Evolutionary conservation across 768 basidiomycete genomes (phyloP).

Genomic region (Pilatotrama ljubarskyi): DNA sequence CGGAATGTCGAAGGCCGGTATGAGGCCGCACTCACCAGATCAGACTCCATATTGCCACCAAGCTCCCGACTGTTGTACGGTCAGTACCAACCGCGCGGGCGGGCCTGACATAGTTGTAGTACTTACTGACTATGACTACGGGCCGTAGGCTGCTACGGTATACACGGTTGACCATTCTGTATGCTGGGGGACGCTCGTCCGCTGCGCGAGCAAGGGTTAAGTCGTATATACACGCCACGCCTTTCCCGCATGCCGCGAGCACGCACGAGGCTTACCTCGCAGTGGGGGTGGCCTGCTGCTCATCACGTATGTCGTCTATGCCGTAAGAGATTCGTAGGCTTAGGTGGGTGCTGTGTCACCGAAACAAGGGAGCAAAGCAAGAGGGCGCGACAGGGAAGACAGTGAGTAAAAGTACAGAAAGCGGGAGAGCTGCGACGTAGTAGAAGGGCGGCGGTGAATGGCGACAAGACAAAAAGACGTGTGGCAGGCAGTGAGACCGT

Average conservation of each 20-base stretch:
- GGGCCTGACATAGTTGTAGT: not conserved
- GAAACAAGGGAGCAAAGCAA: conserved; percentile 15
- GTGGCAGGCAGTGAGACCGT: not conserved
- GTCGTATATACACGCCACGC: not conserved
- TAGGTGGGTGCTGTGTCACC: not conserved
- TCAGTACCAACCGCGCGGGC: not conserved
- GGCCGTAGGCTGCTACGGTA: conserved; percentile 63
- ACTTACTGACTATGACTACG: conserved; percentile 45
- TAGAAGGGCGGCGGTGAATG: not conserved
- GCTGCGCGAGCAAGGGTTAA: not conserved
- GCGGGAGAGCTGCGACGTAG: conserved; percentile 8
- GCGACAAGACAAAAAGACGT: not conserved
- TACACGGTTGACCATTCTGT: conserved; percentile 56
- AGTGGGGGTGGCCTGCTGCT: conserved; percentile 14
- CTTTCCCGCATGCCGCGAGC: not conserved
- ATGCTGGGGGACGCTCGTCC: conserved; percentile 45
- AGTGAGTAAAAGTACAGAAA: conserved; percentile 9
- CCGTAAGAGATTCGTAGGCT: not conserved
- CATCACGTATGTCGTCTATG: conserved; percentile 1
- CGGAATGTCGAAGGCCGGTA: not conserved
- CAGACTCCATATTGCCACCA: conserved; percentile 61
- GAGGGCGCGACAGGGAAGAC: not conserved
- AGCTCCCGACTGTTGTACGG: conserved; percentile 35
- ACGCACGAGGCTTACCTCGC: conserved; percentile 4
- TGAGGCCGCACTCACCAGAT: conserved; percentile 50